Evolutionary conservation across 2,329 filamentous ascomycete species (phyloP), one percentile per base, ranked within the genome.

Genomic region (Trichoderma polysporum): DNA sequence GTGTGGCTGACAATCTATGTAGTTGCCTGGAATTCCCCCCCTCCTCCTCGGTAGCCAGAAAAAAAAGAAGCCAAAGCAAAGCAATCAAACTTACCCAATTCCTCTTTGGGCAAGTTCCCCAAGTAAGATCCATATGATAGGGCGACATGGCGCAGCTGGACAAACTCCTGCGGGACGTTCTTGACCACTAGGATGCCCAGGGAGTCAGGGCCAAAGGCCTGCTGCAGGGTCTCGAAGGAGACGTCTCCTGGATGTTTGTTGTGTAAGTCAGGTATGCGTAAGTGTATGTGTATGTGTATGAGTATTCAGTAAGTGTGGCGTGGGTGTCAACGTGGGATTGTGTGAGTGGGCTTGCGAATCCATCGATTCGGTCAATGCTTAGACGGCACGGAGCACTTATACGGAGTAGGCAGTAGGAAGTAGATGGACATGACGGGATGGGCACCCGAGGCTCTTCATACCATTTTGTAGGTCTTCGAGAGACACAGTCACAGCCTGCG

Each of bases 161-260:
- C 79, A 73, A 97, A 99, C 61, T 87, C 83, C 6, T 84, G 69
- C 0, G 93, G 92, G 0, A 98, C 86, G 75, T 93, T 92, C 76
- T 91, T 93, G 56, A 99, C 94, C n/a, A 98, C 82, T 65, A 99
- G 90, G 61, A 99, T 97, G 0, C 95, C 95, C 13, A 98, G 83
- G 2, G 93, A 97, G 29, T 91, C 88, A 1, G 94, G 93, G 0
- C 95, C 95, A 76, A 99, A 98, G 0, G 95, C 95, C 72, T 90
- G 79, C 73, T 91, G 86, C 12, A 95, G 84, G 0, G 86, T 86
- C 66, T 87, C 84, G 61, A 92, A 90, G 0, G 90, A 84, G 53
- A 94, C 83, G 66, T 84, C 85, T 22, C 88, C 90, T 92, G 70
- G 49, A 58, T 41, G n/a, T 4, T 12, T 39, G 31, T 15, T 17